Percentiles rank a stretch among this genome's conserved stretches.
Conservation (phyloP, 2,329 filamentous ascomycete genomes). For the Colletotrichum shisoi region DNA sequence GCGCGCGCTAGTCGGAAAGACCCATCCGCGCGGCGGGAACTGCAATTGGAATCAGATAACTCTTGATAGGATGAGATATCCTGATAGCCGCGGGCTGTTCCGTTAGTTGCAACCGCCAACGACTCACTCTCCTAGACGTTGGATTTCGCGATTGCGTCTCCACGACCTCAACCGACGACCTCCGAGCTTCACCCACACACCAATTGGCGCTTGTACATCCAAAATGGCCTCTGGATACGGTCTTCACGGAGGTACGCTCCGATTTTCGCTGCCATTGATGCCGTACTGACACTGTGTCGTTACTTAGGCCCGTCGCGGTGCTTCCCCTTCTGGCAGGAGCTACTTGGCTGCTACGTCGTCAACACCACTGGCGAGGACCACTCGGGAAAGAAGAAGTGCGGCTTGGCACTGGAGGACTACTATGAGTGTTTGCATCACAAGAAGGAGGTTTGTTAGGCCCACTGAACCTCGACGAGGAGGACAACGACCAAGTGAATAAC, state of each 20-base stretch:
- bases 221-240: constrained; percentile 84
- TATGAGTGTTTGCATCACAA: constrained; percentile 98
- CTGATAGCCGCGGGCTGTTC: constrained; percentile 30
- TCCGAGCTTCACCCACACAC: constrained; percentile 36
- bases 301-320: constrained; percentile 73
- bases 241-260: constrained; percentile 73
- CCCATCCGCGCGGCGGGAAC: neutral
- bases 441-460: constrained; percentile 81
- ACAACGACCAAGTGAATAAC: neutral
- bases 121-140: constrained; percentile 15
- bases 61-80: constrained; percentile 32
- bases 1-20: constrained; percentile 27
- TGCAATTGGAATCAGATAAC: constrained; percentile 27
- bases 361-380: constrained; percentile 83
- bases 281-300: constrained; percentile 40
- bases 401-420: constrained; percentile 89
- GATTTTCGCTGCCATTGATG: constrained; percentile 10
- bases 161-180: constrained; percentile 22
- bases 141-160: constrained; percentile 19
- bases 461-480: neutral
- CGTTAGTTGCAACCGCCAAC: constrained; percentile 5
- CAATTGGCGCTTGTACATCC: constrained; percentile 44
- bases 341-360: constrained; percentile 96
- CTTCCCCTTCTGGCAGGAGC: constrained; percentile 99
- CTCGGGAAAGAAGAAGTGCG: constrained; percentile 86